Percentiles rank a stretch among this genome's conserved stretches.
Conservation (phyloP, 2,329 filamentous ascomycete species). For the Fusarium haematococcum region DNA sequence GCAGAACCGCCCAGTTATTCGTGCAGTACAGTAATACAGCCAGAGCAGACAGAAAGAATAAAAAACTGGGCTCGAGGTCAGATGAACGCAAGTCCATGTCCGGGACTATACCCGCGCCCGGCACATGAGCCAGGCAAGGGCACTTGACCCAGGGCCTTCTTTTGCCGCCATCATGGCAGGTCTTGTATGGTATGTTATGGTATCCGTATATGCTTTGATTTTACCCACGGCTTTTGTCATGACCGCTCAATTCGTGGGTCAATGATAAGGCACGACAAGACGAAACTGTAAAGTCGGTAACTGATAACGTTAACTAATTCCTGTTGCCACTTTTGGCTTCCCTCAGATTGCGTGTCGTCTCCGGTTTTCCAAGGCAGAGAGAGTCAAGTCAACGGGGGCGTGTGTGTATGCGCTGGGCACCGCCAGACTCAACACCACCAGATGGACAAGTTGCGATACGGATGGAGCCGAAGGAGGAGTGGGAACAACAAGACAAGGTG, state of each 20-base stretch:
- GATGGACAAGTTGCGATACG: conserved; percentile 17
- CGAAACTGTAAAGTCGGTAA: neutral
- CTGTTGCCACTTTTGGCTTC: neutral
- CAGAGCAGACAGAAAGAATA: neutral
- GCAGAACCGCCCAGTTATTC: neutral
- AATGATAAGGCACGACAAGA: neutral
- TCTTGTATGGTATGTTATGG: neutral
- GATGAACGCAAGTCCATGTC: conserved; percentile 36
- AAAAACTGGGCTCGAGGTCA: conserved; percentile 26
- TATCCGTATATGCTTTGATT: neutral
- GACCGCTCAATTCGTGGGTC: neutral
- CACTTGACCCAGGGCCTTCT: neutral
- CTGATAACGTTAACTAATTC: neutral
- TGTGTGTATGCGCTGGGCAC: conserved; percentile 13
- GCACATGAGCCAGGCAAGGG: conserved; percentile 7
- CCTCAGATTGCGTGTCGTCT: neutral
- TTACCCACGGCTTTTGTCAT: neutral
- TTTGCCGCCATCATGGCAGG: neutral
- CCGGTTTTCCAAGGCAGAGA: conserved; percentile 4
- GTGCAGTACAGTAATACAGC: neutral
- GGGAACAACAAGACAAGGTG: conserved; percentile 1
- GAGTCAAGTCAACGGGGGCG: neutral
- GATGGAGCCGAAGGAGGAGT: conserved; percentile 16
- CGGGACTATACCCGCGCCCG: conserved; percentile 18
- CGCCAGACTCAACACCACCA: conserved; percentile 11